Percentiles rank a stretch among this genome's conserved stretches.
phyloP scores from a whole-genome alignment of 2,329 filamentous ascomycete genomes.

The Monilinia aucupariae region DNA sequence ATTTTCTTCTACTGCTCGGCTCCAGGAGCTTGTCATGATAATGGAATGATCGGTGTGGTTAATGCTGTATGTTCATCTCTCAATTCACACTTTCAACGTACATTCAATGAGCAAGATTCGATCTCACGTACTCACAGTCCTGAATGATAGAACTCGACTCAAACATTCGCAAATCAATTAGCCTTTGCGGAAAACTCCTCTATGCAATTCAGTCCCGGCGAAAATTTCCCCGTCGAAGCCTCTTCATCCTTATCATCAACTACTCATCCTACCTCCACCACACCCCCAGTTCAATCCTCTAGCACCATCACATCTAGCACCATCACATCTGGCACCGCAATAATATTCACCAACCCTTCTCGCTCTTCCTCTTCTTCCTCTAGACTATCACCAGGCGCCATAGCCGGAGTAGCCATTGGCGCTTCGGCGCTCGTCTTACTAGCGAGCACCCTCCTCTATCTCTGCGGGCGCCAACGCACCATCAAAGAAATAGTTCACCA shows the following conservation, averaged over 20 bases:
- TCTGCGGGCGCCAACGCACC: slow-evolving; percentile 28
- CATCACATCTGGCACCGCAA: slow-evolving; percentile 4
- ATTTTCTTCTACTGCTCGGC: slow-evolving; percentile 69
- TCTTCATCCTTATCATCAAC: slow-evolving; percentile 17
- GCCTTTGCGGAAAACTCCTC: slow-evolving; percentile 24
- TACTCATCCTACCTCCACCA: slow-evolving; percentile 14
- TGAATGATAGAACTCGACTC: slow-evolving; percentile 23
- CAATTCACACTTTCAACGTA: too few species aligned
- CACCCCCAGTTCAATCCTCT: slow-evolving; percentile 13
- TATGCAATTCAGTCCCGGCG: slow-evolving; percentile 24
- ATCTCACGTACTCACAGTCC: neutral
- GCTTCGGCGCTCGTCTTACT: slow-evolving; percentile 24
- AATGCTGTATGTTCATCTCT: slow-evolving; percentile 51
- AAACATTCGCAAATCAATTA: slow-evolving; percentile 26
- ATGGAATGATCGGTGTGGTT: slow-evolving; percentile 73
- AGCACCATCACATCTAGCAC: slow-evolving; percentile 5
- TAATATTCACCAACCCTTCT: neutral
- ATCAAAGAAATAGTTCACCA: slow-evolving; percentile 24
- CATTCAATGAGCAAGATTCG: neutral
- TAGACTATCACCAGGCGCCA: slow-evolving; percentile 23
- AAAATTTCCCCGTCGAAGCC: slow-evolving; percentile 25
- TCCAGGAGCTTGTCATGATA: slow-evolving; percentile 54
- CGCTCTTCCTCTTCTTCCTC: neutral
- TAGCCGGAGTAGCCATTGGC: slow-evolving; percentile 29
- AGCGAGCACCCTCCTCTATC: slow-evolving; percentile 23